Conservation (phyloP, 257 asterid genomes). For the Capsicum pubescens region DNA sequence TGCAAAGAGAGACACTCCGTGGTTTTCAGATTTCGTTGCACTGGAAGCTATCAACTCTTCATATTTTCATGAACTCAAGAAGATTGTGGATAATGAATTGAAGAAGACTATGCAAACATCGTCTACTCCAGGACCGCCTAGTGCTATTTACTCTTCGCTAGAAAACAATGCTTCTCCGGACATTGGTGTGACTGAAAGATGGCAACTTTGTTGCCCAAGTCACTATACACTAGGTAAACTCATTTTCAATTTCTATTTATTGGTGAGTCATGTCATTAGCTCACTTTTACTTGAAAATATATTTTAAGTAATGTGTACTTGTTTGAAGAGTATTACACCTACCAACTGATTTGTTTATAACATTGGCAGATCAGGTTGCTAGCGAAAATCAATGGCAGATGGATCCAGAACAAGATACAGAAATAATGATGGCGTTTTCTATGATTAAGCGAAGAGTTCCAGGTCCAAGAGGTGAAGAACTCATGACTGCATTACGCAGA, state of each 20-base stretch:
- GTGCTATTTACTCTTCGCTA: too few relatives aligned
- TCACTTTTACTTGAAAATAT: not conserved
- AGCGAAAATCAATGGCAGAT: too few relatives aligned
- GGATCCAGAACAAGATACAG: conserved; percentile 33
- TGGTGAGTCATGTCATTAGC: not conserved
- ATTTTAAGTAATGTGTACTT: not conserved
- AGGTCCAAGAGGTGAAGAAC: conserved; percentile 58
- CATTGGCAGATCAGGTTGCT: conserved; percentile 27
- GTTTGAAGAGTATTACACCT: not conserved
- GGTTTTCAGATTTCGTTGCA: conserved; percentile 22
- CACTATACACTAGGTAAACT: too few relatives aligned
- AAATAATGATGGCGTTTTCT: conserved; percentile 53
- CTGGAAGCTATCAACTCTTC: conserved; percentile 26
- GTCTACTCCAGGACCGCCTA: conserved; percentile 33
- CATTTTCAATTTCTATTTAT: not conserved
- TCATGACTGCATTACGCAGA: conserved; percentile 55
- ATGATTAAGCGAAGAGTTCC: conserved; percentile 47
- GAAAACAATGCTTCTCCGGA: too few relatives aligned
- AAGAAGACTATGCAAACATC: conserved; percentile 29
- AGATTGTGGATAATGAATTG: conserved; percentile 34
- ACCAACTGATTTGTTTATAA: conserved; percentile 27
- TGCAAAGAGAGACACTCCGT: conserved; percentile 66
- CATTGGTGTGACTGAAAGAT: too few relatives aligned
- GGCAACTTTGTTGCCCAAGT: too few relatives aligned
- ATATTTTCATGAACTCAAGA: conserved; percentile 10